Conservation (phyloP, 768 basidiomycete genomes). For the Lactarius psammicola region DNA sequence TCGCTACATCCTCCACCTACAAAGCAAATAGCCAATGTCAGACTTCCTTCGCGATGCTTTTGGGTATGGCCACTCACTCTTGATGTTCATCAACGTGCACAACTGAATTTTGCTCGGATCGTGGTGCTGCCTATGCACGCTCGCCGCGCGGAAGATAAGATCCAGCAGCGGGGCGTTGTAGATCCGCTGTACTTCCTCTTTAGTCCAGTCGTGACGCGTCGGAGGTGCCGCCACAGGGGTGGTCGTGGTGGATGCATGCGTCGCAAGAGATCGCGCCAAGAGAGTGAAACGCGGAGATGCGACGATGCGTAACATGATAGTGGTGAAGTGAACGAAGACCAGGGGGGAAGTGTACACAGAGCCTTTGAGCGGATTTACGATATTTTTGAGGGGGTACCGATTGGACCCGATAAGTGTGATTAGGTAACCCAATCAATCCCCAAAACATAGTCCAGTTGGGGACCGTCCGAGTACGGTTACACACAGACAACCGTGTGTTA, state of each 20-base stretch:
- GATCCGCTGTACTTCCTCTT: conserved; percentile 77
- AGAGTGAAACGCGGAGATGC: conserved; percentile 27
- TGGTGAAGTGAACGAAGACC: background rate
- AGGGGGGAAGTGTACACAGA: background rate
- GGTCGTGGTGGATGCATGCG: conserved; percentile 45
- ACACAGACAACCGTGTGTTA: background rate
- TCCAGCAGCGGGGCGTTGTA: conserved; percentile 87
- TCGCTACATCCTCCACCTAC: conserved; percentile 93
- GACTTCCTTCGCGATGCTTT: conserved; percentile 26
- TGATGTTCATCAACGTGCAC: conserved; percentile 98
- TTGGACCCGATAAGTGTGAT: background rate
- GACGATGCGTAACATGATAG: conserved; percentile 44
- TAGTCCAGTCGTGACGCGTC: conserved; percentile 67
- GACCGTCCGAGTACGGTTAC: background rate
- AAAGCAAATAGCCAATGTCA: conserved; percentile 20
- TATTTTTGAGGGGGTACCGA: background rate
- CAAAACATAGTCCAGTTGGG: background rate
- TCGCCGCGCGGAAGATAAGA: conserved; percentile 82
- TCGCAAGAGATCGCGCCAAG: conserved; percentile 57
- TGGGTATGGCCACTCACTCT: conserved; percentile 59
- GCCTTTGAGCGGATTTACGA: background rate
- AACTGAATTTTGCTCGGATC: conserved; percentile 91
- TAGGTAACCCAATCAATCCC: background rate
- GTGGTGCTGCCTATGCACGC: conserved; percentile 81
- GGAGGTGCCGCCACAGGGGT: conserved; percentile 30